Conservation (phyloP, 148 eudicot species). For the Nepenthes gracilis region DNA sequence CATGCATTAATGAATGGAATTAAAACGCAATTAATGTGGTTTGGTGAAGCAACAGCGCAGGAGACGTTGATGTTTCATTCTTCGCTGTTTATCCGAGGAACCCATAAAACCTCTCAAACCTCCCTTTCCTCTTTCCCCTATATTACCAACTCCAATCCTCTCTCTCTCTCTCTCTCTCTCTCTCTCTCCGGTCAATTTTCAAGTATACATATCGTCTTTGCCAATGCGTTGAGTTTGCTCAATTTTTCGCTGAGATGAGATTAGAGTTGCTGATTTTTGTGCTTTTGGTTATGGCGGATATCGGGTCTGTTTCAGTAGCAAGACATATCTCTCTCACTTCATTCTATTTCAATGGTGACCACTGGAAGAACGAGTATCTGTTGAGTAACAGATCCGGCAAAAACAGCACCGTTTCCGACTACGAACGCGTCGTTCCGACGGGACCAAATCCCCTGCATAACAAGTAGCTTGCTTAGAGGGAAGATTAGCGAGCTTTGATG, state of each 20-base stretch:
- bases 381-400: constrained; percentile 2
- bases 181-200: not conserved
- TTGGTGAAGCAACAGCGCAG: no score
- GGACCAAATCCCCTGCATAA: constrained; percentile 8
- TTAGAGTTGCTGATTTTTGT: not conserved
- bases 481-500: no score
- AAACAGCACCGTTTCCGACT: not conserved
- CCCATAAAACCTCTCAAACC: no score
- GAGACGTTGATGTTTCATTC: no score
- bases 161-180: constrained; percentile 2
- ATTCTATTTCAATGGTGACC: not conserved
- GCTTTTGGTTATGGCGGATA: constrained; percentile 3
- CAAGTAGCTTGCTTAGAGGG: not conserved
- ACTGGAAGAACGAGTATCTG: not conserved
- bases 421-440: constrained; percentile 5
- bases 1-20: no score
- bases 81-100: no score
- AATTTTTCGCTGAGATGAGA: constrained; percentile 1
- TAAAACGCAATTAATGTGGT: no score
- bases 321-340: not conserved
- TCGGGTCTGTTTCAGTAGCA: constrained; percentile 1
- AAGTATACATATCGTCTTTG: not conserved
- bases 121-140: no score
- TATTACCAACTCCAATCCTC: not conserved
- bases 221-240: not conserved